Base-by-base conservation (phyloP, 2,329 filamentous ascomycete species). In the Trichoderma brevicompactum region DNA sequence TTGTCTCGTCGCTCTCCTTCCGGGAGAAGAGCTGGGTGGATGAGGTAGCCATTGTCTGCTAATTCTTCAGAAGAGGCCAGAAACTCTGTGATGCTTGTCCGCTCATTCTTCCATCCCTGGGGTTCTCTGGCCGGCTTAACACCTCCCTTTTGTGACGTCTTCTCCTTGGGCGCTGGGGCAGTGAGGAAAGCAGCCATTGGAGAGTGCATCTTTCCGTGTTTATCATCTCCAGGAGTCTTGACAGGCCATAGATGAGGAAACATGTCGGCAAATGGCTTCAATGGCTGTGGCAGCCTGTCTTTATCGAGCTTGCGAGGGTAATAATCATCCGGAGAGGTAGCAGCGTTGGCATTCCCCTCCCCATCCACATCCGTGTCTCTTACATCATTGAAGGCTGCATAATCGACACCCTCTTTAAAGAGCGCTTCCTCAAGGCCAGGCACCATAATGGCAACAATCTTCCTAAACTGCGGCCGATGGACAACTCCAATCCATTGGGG, bases 161-260 rank as follows among this genome's bases (percentile, higher is more conserved):
- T 89, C 61, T 91, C 88, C 52, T 92, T 89, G 69, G 90, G 86
- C 2, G 89, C 77, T 5, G 92, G 88, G 0, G 91, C 87, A 5
- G 89, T 90, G 68, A 98, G 84, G 80, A 98, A 94, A 1, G 92
- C 89, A 68, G 92, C 87, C 40, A 98, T 80, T 2, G 95, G 94
- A 4, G 95, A 98, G 77, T 96, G 91, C 73, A 99, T 87, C 74
- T 88, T 90, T 70, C 86, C 87, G 72, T 89, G 86, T 74, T 88
- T 91, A 69, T 92, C 90, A 75, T 98, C 94, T 4, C 94, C 95
- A 2, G 92, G 92, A 0, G 92, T 91, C 74, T 88, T 91, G 65
- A 97, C 87, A 9, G 94, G 94, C 93, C 95, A 97, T 44, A 97
- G 80, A 72, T 95, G 90, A 8, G 88, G 83, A 70, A 99, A 98